Evolutionary conservation across 495 filamentous ascomycete genomes (phyloP).

Genomic region (Annulohypoxylon maeteangense): DNA sequence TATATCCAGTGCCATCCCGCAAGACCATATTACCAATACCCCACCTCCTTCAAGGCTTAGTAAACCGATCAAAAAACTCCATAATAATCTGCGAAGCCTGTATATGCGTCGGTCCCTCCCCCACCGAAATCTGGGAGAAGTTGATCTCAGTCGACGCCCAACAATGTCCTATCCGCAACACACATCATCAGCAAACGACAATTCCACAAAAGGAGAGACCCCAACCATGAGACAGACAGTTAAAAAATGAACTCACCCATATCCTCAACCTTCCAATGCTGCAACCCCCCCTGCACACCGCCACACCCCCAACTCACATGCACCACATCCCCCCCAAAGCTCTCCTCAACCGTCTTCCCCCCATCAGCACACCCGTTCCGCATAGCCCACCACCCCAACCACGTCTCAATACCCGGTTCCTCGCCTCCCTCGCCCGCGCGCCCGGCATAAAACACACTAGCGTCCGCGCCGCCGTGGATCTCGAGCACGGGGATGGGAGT

Average conservation of each 20-base stretch:
- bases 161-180: constrained; percentile 37
- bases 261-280: constrained; percentile 60
- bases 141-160: constrained; percentile 52
- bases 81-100: constrained; percentile 48
- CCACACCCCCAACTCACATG: constrained; percentile 53
- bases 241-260: constrained; percentile 42
- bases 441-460: constrained; percentile 49
- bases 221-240: background rate
- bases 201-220: background rate
- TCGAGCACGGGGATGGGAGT: constrained; percentile 55
- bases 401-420: constrained; percentile 48
- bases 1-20: background rate
- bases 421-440: constrained; percentile 52
- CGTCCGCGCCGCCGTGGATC: constrained; percentile 59
- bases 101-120: constrained; percentile 46
- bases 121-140: constrained; percentile 48
- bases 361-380: constrained; percentile 48
- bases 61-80: constrained; percentile 48
- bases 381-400: constrained; percentile 52
- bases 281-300: constrained; percentile 50
- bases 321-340: constrained; percentile 47
- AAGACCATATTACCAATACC: background rate
- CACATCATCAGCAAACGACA: constrained; percentile 16
- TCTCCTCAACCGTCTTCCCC: constrained; percentile 39
- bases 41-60: constrained; percentile 38